Evolutionary conservation across 768 basidiomycete species (phyloP).

Genomic region (Cubamyces sp.): DNA sequence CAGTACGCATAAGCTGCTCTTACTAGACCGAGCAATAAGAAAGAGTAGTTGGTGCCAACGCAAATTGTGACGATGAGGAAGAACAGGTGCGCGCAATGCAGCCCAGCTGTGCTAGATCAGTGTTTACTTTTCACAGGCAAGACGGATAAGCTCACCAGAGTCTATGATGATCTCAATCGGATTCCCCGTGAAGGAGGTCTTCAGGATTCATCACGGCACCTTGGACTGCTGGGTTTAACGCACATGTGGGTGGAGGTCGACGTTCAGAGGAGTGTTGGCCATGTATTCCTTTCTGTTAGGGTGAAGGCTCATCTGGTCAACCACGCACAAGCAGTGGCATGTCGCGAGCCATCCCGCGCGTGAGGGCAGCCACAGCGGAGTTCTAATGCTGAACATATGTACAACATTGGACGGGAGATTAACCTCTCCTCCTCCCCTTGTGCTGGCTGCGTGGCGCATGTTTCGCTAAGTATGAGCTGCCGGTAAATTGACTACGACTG

Average conservation of each 20-base stretch:
- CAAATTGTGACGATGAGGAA: slow-evolving; percentile 11
- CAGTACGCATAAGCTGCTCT: not conserved
- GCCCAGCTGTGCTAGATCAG: slow-evolving; percentile 3
- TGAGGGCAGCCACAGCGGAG: too few species aligned
- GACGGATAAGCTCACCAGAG: too few species aligned
- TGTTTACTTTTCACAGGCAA: too few species aligned
- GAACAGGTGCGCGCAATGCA: slow-evolving; percentile 12
- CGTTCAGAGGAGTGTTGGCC: too few species aligned
- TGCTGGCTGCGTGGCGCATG: slow-evolving; percentile 5
- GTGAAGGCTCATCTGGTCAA: too few species aligned
- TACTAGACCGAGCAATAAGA: slow-evolving; percentile 8
- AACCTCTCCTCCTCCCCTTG: slow-evolving; percentile 12
- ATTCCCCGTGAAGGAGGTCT: not conserved
- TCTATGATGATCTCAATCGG: slow-evolving; percentile 11
- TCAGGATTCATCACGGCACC: not conserved
- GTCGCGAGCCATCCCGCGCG: too few species aligned
- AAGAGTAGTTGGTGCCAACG: slow-evolving; percentile 7
- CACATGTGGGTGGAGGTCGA: too few species aligned
- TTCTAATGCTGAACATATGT: too few species aligned
- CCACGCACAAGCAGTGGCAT: too few species aligned
- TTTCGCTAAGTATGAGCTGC: slow-evolving; percentile 24
- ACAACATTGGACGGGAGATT: too few species aligned
- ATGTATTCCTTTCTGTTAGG: too few species aligned
- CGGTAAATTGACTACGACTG: slow-evolving; percentile 33
- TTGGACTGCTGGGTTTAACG: too few species aligned